Evolutionary conservation across 352 stramenopile species (phyloP).

Genomic region (Phytophthora brassicae): DNA sequence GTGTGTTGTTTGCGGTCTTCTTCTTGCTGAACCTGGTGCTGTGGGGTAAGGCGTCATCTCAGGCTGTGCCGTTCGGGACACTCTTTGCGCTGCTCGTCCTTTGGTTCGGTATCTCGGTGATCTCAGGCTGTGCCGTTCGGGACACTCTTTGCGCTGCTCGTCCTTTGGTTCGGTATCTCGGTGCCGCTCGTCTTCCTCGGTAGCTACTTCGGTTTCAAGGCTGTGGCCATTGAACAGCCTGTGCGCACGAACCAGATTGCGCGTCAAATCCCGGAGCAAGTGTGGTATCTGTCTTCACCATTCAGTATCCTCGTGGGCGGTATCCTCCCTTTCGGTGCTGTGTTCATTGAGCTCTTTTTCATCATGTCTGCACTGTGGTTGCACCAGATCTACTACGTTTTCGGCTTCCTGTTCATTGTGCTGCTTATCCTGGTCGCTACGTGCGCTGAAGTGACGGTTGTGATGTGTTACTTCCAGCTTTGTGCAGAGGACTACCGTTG

Average conservation of each 20-base stretch:
- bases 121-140: no score
- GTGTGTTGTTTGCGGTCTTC: constrained; percentile 93
- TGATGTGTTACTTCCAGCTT: constrained; percentile 99
- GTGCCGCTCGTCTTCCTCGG: constrained; percentile 98
- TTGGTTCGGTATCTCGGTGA: constrained; percentile 97
- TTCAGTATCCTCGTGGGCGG: constrained; percentile 96
- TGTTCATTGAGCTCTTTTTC: constrained; percentile 99
- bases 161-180: constrained; percentile 98
- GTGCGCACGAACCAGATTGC: constrained; percentile 91
- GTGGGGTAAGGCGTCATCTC: constrained; percentile 83
- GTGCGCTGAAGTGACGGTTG: constrained; percentile 98
- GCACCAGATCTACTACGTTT: constrained; percentile 99
- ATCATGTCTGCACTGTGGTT: constrained; percentile 99
- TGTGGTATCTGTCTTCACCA: constrained; percentile 95
- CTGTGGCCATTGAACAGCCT: constrained; percentile 84
- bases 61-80: constrained; percentile 95
- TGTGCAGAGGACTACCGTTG: constrained; percentile 99
- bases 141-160: constrained; percentile 95
- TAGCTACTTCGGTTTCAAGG: constrained; percentile 96
- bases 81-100: constrained; percentile 97
- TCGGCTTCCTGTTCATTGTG: constrained; percentile 99
- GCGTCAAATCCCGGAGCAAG: constrained; percentile 91
- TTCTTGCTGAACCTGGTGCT: constrained; percentile 97
- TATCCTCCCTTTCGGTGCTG: constrained; percentile 98
- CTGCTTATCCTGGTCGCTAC: constrained; percentile 97